Evolutionary conservation across 2,329 filamentous ascomycete species (phyloP).

Genomic region (Drechslerella dactyloides): DNA sequence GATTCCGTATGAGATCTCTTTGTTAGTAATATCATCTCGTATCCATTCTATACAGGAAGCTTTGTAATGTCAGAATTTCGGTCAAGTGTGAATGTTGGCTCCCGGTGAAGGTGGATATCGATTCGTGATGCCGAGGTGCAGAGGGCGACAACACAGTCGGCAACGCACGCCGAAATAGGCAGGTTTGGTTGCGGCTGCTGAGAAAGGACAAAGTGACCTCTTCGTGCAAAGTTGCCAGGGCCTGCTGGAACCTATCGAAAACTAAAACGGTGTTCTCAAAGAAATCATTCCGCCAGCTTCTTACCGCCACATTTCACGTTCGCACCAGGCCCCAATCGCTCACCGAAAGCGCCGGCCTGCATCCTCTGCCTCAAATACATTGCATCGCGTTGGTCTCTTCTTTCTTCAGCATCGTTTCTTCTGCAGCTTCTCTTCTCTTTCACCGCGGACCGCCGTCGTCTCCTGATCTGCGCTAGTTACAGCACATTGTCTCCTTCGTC

Average conservation of each 20-base stretch:
- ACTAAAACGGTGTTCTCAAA: conserved; percentile 52
- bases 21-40: too few species aligned
- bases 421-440: conserved; percentile 14
- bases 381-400: not conserved
- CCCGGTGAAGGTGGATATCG: not conserved
- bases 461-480: conserved; percentile 26
- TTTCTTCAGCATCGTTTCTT: conserved; percentile 8
- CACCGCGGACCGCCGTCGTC: conserved; percentile 5
- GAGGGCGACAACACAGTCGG: conserved; percentile 18
- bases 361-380: not conserved
- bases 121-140: conserved; percentile 21
- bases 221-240: conserved; percentile 27
- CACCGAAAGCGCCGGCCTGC: not conserved
- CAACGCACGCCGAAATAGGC: conserved; percentile 22
- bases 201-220: conserved; percentile 52
- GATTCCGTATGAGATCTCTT: too few species aligned
- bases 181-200: conserved; percentile 17
- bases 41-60: too few species aligned
- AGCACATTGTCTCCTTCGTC: conserved; percentile 11
- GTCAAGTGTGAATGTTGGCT: too few species aligned
- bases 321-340: not conserved
- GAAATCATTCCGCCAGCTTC: conserved; percentile 50
- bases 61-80: too few species aligned
- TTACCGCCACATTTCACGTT: conserved; percentile 37
- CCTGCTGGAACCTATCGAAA: conserved; percentile 45